Conservation (phyloP, 805 yeast species). For the Monosporozyma servazzii region DNA sequence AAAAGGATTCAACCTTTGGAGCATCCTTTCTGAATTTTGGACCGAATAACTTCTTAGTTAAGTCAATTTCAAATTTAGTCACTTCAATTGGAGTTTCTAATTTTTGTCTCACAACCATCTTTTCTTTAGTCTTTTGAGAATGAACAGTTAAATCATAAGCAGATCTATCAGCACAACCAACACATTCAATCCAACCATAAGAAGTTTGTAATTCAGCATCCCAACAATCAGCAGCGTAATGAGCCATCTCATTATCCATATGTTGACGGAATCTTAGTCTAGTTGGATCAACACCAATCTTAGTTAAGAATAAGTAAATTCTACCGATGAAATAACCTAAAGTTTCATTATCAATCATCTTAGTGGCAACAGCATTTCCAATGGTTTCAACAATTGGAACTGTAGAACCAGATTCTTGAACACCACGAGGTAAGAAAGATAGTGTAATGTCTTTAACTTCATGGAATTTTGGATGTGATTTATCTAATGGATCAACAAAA, state of each 20-base stretch:
- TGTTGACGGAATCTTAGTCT: conserved; percentile 96
- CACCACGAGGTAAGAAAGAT: conserved; percentile 73
- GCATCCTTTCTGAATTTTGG: conserved; percentile 97
- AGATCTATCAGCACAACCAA: conserved; percentile 98
- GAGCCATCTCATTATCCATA: conserved; percentile 98
- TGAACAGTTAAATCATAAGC: conserved; percentile 97
- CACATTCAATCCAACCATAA: conserved; percentile 99
- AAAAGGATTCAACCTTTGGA: conserved; percentile 78
- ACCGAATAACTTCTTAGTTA: conserved; percentile 93
- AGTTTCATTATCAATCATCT: conserved; percentile 93
- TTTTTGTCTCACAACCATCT: conserved; percentile 86
- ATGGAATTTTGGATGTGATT: conserved; percentile 70
- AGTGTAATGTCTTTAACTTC: conserved; percentile 67
- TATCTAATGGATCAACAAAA: conserved; percentile 88
- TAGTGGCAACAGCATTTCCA: conserved; percentile 83
- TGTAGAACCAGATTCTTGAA: conserved; percentile 81
- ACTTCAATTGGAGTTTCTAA: conserved; percentile 77
- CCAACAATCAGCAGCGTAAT: conserved; percentile 99
- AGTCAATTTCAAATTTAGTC: conserved; percentile 73
- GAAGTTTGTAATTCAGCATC: conserved; percentile 95
- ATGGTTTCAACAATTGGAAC: conserved; percentile 53
- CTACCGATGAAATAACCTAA: conserved; percentile 95
- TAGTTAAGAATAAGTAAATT: conserved; percentile 72
- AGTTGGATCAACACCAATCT: conserved; percentile 80
- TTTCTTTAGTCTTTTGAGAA: conserved; percentile 88